phyloP scores from a whole-genome alignment of 2,329 filamentous ascomycete species.

The Aureobasidium sp. region DNA sequence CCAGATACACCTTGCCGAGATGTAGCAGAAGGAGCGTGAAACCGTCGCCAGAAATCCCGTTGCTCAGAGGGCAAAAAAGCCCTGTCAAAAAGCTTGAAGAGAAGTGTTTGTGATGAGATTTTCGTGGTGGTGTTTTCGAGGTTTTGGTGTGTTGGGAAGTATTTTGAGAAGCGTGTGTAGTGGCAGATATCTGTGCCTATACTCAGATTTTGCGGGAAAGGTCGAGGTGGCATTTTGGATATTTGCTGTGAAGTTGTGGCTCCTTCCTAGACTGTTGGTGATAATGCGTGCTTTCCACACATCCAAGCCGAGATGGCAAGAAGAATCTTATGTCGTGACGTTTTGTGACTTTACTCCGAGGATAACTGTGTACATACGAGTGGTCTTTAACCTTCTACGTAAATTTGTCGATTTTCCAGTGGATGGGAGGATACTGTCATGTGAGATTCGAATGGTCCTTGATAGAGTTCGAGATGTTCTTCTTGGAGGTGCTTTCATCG shows the following conservation, averaged over 20 bases:
- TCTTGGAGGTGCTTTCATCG: background rate
- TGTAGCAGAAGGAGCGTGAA: background rate
- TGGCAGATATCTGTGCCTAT: slow-evolving; percentile 76
- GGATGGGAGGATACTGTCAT: background rate
- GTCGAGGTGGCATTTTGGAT: slow-evolving; percentile 34
- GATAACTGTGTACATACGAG: background rate
- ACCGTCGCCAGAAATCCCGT: background rate
- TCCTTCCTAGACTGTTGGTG: background rate
- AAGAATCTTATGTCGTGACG: background rate
- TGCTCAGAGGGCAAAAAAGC: slow-evolving; percentile 2
- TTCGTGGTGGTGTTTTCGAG: background rate
- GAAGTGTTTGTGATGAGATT: background rate
- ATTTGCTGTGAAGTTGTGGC: background rate
- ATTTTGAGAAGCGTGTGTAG: slow-evolving; percentile 54
- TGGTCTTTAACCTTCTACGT: background rate
- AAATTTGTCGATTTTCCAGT: background rate
- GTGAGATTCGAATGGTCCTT: background rate
- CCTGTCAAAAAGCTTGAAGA: slow-evolving; percentile 9
- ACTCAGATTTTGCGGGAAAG: slow-evolving; percentile 59
- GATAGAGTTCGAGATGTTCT: background rate
- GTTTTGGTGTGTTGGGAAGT: background rate
- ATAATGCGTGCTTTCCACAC: too few relatives aligned
- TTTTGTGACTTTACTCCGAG: background rate
- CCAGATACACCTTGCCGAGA: background rate
- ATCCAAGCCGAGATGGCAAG: background rate